Evolutionary conservation across 1,139 yeast genomes (phyloP), one percentile per base, ranked within the genome.

Genomic region (Nadsonia commutata): DNA sequence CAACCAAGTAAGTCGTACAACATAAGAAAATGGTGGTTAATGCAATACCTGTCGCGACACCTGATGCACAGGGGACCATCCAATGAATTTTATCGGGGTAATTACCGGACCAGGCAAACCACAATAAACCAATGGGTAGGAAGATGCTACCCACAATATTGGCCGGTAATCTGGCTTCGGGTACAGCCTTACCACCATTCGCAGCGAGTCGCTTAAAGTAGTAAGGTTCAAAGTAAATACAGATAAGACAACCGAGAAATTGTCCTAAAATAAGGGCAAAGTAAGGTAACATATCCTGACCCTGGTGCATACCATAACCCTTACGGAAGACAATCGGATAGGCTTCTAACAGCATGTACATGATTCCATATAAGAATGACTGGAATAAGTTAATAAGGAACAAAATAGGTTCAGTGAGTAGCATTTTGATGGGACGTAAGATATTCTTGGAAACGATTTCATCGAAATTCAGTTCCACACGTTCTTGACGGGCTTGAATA

Each of bases 41-140:
- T 21, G 94, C 94, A 52, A 70, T 72, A 9, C 95, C 95, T 42
- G 80, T 71, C 51, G 79, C 74, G 0, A 74, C 56, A 40, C 86
- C 86, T 23, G 86, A 80, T 37, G 78, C 62, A 1, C 88, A 75
- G 33, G 95, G 95, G n/a, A 76, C 90, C 51, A 80, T 78, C 90
- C 93, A 85, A 58, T 79, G 94, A 33, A 82, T 74, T 33, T 62
- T 60, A 18, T 77, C 63, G 37, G 71, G 78, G 60, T 75, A 85
- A 53, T 74, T 71, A 55, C 95, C 95, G 2, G 85, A 67, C 94
- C 94, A 84, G 43, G 84, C 76, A 56, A 84, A 69, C 94, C 94
- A 83, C 54, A 85, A 70, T 47, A 85, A 67, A 43, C 95, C 95
- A 49, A 75, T 67, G 31, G 93, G 79, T 66, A 84, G 83, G 13